Percentiles rank a stretch among this genome's conserved stretches.
phyloP scores from a whole-genome alignment of 2,329 filamentous ascomycete genomes.

The Beauveria scarabaeidicola region DNA sequence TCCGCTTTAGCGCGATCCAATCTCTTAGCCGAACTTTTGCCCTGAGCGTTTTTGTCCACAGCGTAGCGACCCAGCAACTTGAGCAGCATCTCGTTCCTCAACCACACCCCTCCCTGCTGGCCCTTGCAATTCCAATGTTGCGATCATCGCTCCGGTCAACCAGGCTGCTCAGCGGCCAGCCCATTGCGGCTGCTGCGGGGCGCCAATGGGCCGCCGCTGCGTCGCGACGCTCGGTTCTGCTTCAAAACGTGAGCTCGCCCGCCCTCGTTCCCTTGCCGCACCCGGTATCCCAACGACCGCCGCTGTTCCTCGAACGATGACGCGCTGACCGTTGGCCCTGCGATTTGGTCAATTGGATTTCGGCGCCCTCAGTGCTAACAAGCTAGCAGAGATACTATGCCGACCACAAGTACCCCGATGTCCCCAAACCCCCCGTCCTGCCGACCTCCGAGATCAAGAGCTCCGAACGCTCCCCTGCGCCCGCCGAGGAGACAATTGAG shows the following conservation, averaged over 20 bases:
- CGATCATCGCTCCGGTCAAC: conserved; percentile 59
- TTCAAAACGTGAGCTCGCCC: conserved; percentile 9
- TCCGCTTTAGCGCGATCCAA: conserved; percentile 15
- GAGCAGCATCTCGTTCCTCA: conserved; percentile 17
- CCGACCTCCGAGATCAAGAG: conserved; percentile 46
- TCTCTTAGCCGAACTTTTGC: conserved; percentile 36
- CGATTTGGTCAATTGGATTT: background rate
- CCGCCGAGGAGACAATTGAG: conserved; percentile 28
- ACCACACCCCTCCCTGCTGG: conserved; percentile 26
- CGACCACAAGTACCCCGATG: conserved; percentile 43
- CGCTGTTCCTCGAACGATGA: background rate
- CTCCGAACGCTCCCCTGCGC: conserved; percentile 34
- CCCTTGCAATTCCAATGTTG: conserved; percentile 53
- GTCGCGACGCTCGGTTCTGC: conserved; percentile 23
- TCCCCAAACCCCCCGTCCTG: conserved; percentile 41
- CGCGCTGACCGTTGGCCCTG: background rate
- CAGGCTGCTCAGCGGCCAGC: conserved; percentile 48
- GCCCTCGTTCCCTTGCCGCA: background rate
- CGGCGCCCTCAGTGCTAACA: background rate
- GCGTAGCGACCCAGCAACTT: conserved; percentile 17
- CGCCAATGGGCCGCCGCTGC: conserved; percentile 49
- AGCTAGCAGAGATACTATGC: conserved; percentile 46
- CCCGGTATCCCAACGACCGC: background rate
- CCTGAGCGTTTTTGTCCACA: conserved; percentile 35
- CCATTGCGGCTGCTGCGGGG: conserved; percentile 41